These are phyloP conservation scores for Anethum foeniculum DNA, from an alignment of 140 eudicot species.

Conservation along the genomic window DNA sequence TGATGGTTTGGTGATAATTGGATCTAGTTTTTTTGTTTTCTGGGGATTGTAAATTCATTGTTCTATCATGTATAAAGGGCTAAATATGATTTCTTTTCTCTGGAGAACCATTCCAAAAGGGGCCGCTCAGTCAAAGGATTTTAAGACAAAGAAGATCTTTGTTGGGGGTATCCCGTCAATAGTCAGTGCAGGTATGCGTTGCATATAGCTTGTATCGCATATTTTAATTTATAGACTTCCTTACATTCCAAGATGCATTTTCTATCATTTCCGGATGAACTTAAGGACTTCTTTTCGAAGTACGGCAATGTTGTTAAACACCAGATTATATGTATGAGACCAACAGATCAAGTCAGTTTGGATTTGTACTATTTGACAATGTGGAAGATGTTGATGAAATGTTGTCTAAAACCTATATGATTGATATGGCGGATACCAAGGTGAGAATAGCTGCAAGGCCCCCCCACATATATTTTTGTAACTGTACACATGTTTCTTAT, in stretches of 20 bases:
- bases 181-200: constrained; percentile 44
- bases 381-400: constrained; percentile 46
- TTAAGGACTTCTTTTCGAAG: constrained; percentile 34
- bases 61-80: background rate
- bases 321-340: constrained; percentile 28
- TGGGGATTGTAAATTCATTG: background rate
- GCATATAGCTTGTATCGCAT: background rate
- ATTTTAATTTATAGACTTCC: background rate
- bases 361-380: constrained; percentile 29
- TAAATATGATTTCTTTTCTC: background rate
- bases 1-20: background rate
- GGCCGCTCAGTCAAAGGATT: constrained; percentile 43
- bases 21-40: background rate
- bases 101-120: constrained; percentile 73
- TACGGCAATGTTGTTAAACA: constrained; percentile 40
- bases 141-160: constrained; percentile 64
- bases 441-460: constrained; percentile 26
- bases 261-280: constrained; percentile 27
- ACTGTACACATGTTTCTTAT: background rate
- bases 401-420: constrained; percentile 48
- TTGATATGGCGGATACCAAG: constrained; percentile 54
- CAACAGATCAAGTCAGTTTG: constrained; percentile 29
- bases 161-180: constrained; percentile 71
- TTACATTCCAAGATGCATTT: background rate
- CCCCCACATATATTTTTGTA: background rate